Evolutionary conservation across 2,329 filamentous ascomycete genomes (phyloP).

Genomic region (Aspergillus novoparasiticus): DNA sequence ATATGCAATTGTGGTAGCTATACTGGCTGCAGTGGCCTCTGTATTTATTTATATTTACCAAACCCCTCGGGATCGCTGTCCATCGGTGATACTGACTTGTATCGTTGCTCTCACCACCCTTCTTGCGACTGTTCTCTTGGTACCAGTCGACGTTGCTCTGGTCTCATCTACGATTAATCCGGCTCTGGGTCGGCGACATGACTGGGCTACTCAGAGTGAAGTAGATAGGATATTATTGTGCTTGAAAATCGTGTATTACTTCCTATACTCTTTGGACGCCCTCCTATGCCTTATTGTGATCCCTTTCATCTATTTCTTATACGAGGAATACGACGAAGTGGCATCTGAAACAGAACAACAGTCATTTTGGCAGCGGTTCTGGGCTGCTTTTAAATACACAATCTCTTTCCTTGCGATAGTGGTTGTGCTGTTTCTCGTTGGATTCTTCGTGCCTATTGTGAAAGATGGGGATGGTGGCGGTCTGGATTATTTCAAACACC

Average conservation of each 20-base stretch:
- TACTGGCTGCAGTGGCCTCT: constrained; percentile 75
- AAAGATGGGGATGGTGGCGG: constrained; percentile 68
- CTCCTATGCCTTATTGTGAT: constrained; percentile 85
- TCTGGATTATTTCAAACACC: constrained; percentile 85
- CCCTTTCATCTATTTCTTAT: constrained; percentile 97
- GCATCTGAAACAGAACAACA: constrained; percentile 78
- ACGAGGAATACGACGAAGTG: constrained; percentile 94
- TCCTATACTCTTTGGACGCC: constrained; percentile 87
- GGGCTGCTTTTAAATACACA: constrained; percentile 89
- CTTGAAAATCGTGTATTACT: constrained; percentile 88
- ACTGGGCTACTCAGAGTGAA: constrained; percentile 85
- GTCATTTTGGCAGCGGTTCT: constrained; percentile 70
- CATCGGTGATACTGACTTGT: constrained; percentile 78
- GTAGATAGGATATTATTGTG: constrained; percentile 78
- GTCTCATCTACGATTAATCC: constrained; percentile 84
- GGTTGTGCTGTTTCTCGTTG: constrained; percentile 82
- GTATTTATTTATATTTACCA: constrained; percentile 93
- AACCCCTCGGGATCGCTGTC: constrained; percentile 80
- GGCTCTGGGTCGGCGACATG: constrained; percentile 79
- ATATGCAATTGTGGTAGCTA: constrained; percentile 78
- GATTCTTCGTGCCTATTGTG: constrained; percentile 88
- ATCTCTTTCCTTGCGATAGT: constrained; percentile 74
- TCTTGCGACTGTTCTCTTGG: constrained; percentile 85
- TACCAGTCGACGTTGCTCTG: constrained; percentile 93
- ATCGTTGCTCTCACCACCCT: constrained; percentile 85